Base-by-base conservation (phyloP, 2,329 filamentous ascomycete genomes). In the Alternaria brassicicola region DNA sequence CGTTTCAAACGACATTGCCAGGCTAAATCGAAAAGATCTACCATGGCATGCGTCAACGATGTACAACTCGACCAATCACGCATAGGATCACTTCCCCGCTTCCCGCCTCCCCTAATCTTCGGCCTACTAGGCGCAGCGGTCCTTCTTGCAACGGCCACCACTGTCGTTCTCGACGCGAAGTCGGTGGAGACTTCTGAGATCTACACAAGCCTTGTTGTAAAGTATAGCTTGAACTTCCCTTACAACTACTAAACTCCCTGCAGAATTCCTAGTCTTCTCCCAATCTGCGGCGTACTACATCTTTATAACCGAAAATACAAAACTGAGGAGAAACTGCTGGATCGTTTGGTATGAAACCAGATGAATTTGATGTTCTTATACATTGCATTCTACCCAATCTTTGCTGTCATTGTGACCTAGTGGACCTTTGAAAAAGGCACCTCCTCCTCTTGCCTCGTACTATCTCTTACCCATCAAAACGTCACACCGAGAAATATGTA, bases 381-480 rank as follows among this genome's bases (percentile, higher is more conserved):
- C 28, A 3, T 53, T 46, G 58, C 61, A 64, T 3, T 55, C 28
- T 6, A 53, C 10, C 63, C 61, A 66, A 1, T 64, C 61, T 52
- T 62, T 64, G 42, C 63, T 64, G 1, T 28, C 3, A 9, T 33
- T 31, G 4, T 13, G 19, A 9, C 63, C 61, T 10, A 64, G n/a
- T 8, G 36, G 36, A 15, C 7, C 1, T 2, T 2, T 1, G n/a
- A 38, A 38, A 3, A 19, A 4, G 2, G 4, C 4, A 52, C 43
- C 10, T 4, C 17, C 13, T 5, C 13, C 13, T 9, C 6, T 8
- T 3, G 2, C 3, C 7, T 5, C 15, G 15, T 17, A 4, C 6
- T 8, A 10, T 13, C 35, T 13, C 6, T 55, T 41, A 26, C 33
- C 52, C 25, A 36, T 31, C 15, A 55, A 3, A 19, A 17, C 1